A percentile compares a stretch with the other conserved stretches of the same genome.
These are phyloP conservation scores for Marasmius sp. DNA, from an alignment of 1,284 basidiomycete species.

Conservation along the genomic window DNA sequence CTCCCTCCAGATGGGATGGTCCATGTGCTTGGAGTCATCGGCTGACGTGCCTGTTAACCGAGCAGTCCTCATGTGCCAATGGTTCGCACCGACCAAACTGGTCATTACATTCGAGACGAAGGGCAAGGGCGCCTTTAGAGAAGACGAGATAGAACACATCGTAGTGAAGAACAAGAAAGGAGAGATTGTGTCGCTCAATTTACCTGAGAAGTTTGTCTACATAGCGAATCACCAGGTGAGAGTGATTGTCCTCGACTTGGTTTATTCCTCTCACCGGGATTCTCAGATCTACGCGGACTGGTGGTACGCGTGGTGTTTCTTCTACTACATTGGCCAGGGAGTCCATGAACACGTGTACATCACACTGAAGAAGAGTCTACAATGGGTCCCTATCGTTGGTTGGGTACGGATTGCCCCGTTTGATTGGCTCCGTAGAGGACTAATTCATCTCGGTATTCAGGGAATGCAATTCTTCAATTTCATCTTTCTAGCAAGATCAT, in stretches of 20 bases:
- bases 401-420: conserved; percentile 58
- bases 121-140: conserved; percentile 59
- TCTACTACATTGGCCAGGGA: conserved; percentile 70
- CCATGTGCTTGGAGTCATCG: background rate
- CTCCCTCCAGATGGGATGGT: conserved; percentile 17
- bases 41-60: conserved; percentile 16
- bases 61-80: conserved; percentile 75
- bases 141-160: conserved; percentile 54
- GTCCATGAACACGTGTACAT: conserved; percentile 78
- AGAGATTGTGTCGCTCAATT: conserved; percentile 55
- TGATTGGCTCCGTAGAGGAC: background rate
- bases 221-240: conserved; percentile 82
- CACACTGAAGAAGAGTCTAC: conserved; percentile 86
- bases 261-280: background rate
- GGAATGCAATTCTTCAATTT: conserved; percentile 93
- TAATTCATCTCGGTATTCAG: conserved; percentile 31
- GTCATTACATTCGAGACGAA: conserved; percentile 74
- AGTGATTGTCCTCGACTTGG: conserved; percentile 9
- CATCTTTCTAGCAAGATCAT: conserved; percentile 70
- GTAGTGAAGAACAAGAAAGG: conserved; percentile 61
- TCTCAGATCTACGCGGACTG: conserved; percentile 84
- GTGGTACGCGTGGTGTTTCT: conserved; percentile 90
- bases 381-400: conserved; percentile 86
- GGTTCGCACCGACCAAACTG: conserved; percentile 80
- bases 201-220: conserved; percentile 78